Percentiles rank a stretch among this genome's conserved stretches.
phyloP scores from a whole-genome alignment of 345 rosid genomes.

The Angophora floribunda region DNA sequence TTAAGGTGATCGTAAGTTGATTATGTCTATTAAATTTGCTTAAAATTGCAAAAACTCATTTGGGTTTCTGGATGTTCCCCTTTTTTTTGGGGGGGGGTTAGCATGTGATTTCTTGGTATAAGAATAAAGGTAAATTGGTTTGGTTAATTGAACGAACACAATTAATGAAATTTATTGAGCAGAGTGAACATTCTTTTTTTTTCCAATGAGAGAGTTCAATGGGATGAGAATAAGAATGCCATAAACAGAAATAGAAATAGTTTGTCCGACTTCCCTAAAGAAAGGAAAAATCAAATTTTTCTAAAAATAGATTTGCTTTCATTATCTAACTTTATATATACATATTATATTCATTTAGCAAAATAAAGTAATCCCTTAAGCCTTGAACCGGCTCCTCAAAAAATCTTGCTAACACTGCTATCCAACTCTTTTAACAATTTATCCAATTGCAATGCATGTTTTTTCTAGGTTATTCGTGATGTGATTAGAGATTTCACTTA shows the following conservation, averaged over 20 bases:
- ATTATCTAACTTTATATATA: background rate
- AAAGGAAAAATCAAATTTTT: background rate
- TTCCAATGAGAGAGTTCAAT: background rate
- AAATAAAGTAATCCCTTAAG: background rate
- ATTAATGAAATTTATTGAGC: background rate
- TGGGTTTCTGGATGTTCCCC: background rate
- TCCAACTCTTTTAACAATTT: background rate
- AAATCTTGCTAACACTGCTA: background rate
- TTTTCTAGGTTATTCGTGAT: background rate
- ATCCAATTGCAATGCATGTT: no score
- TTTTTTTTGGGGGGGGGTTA: background rate
- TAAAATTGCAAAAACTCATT: background rate
- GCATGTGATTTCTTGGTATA: background rate
- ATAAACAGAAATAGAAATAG: background rate
- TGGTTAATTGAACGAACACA: background rate
- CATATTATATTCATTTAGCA: background rate
- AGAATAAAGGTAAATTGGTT: background rate
- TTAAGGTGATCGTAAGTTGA: background rate
- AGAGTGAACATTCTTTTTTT: background rate
- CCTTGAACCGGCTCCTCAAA: background rate
- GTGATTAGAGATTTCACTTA: background rate
- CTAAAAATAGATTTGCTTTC: background rate
- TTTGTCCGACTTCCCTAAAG: no score
- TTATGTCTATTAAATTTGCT: background rate
- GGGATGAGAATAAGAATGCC: background rate